Percentiles rank a stretch among this genome's conserved stretches.
Conservation (phyloP, 768 basidiomycete species). For the Mycena belliarum region DNA sequence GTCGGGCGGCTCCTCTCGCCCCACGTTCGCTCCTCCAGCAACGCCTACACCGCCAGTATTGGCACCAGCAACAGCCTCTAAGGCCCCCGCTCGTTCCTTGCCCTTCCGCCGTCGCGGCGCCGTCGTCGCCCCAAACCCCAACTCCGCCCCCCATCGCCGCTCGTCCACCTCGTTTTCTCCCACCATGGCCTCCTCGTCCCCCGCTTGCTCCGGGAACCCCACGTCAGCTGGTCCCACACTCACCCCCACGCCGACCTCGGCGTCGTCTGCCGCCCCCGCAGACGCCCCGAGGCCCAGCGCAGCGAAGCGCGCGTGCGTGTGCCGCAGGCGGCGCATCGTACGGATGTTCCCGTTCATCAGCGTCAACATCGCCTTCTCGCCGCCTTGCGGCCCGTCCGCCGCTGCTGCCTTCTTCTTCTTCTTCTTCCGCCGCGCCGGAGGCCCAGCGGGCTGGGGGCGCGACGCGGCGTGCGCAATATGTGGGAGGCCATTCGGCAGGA, state of each 20-base stretch:
- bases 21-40: background rate
- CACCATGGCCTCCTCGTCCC: conserved; percentile 32
- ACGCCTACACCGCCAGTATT: background rate
- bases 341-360: conserved; percentile 78
- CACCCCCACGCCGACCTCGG: conserved; percentile 2
- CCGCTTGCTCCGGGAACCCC: conserved; percentile 23
- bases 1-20: background rate
- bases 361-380: conserved; percentile 54
- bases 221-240: conserved; percentile 17
- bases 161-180: conserved; percentile 57
- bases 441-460: too few relatives aligned
- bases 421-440: conserved; percentile 32
- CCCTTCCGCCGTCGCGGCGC: conserved; percentile 4
- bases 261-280: background rate
- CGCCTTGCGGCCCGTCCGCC: conserved; percentile 2
- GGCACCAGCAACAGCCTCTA: too few relatives aligned
- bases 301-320: conserved; percentile 71
- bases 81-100: background rate
- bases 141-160: conserved; percentile 51
- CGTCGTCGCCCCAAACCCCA: conserved; percentile 10
- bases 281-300: conserved; percentile 42
- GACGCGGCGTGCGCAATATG: conserved; percentile 40
- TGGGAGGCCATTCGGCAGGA: conserved; percentile 68
- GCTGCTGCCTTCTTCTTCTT: conserved; percentile 13
- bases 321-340: conserved; percentile 70